A percentile compares a stretch with the other conserved stretches of the same genome.
phyloP scores from a whole-genome alignment of 78 protist genomes.

The Dictyostelium brefeldianum region DNA sequence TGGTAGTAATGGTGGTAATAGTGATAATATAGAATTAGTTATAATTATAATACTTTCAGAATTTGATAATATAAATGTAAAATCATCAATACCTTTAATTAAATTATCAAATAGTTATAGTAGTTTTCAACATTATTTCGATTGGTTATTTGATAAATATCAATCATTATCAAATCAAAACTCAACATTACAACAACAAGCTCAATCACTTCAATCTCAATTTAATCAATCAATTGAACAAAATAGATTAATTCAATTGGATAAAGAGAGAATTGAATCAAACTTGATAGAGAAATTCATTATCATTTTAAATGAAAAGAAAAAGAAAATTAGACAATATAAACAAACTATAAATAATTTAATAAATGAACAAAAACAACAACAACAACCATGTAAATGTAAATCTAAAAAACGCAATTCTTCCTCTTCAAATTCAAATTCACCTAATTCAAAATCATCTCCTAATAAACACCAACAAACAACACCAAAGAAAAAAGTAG shows the following conservation, averaged over 20 bases:
- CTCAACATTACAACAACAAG: background rate
- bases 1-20: background rate
- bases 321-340: slow-evolving; percentile 49
- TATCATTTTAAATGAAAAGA: slow-evolving; percentile 54
- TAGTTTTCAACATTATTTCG: slow-evolving; percentile 22
- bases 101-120: background rate
- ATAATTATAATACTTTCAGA: slow-evolving; percentile 1
- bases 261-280: slow-evolving; percentile 37
- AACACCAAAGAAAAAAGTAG: slow-evolving; percentile 3
- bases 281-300: slow-evolving; percentile 34
- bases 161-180: slow-evolving; percentile 20
- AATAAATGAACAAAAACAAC: background rate
- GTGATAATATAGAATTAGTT: background rate
- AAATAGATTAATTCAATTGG: slow-evolving; percentile 11
- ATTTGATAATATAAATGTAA: background rate
- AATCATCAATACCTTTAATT: background rate
- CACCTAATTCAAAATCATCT: background rate
- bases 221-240: slow-evolving; percentile 30
- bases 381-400: background rate
- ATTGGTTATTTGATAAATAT: slow-evolving; percentile 30
- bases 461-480: background rate
- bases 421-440: background rate
- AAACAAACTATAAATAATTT: background rate
- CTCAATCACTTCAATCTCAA: slow-evolving; percentile 30
- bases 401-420: background rate